Conservation (phyloP, 192 early-diverging fungal species). For the Rhizophagus clarus region DNA sequence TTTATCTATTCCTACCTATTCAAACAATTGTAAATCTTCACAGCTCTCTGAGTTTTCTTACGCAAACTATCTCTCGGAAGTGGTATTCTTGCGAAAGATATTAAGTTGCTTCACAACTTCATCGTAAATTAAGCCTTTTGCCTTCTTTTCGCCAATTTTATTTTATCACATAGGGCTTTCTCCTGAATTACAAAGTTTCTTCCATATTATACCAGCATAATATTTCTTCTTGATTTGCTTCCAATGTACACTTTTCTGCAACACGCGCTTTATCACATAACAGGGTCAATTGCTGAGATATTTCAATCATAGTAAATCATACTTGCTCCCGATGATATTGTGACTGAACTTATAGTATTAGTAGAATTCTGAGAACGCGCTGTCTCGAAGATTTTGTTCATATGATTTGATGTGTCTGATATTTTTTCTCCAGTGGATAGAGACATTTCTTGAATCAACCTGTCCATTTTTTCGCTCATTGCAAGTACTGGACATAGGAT, state of each 20-base stretch:
- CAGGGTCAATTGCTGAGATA: background rate
- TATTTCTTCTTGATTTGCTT: background rate
- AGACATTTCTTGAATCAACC: no score
- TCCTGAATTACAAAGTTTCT: background rate
- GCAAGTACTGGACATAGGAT: no score
- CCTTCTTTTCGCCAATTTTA: constrained; percentile 23
- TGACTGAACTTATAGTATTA: no score
- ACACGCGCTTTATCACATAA: constrained; percentile 12
- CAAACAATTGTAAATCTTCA: constrained; percentile 1
- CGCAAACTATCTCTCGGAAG: constrained; percentile 9
- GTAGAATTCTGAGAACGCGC: no score
- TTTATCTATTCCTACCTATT: constrained; percentile 17
- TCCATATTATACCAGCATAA: background rate
- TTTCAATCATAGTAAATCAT: no score
- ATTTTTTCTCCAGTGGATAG: no score
- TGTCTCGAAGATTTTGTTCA: no score
- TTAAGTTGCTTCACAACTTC: constrained; percentile 1
- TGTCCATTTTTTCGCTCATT: background rate
- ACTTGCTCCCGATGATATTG: no score
- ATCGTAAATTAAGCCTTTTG: constrained; percentile 9
- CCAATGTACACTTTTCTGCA: no score
- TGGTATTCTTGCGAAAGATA: background rate
- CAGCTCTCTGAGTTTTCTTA: constrained; percentile 1
- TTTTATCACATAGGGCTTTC: background rate
- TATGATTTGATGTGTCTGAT: no score